Evolutionary conservation across 1,284 basidiomycete species (phyloP).

Genomic region (Trichosporon ovoides): DNA sequence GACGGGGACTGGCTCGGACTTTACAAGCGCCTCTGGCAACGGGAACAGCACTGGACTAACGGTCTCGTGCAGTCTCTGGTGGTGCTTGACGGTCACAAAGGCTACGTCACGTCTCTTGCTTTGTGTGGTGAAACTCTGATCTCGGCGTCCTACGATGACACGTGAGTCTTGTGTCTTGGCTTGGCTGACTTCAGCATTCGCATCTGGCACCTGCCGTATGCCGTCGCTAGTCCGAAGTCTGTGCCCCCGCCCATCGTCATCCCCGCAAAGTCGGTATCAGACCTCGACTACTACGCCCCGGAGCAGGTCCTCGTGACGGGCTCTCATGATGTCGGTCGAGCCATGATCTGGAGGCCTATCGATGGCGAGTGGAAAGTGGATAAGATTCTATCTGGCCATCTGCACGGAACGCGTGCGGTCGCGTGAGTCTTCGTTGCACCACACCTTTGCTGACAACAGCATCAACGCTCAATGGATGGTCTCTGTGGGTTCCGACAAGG

Average conservation of each 20-base stretch:
- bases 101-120: slow-evolving; percentile 78
- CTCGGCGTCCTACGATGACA: slow-evolving; percentile 81
- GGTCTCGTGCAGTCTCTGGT: slow-evolving; percentile 65
- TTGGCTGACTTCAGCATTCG: slow-evolving; percentile 58
- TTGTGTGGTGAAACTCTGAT: slow-evolving; percentile 65
- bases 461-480: slow-evolving; percentile 77
- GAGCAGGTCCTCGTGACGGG: slow-evolving; percentile 87
- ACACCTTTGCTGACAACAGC: slow-evolving; percentile 57
- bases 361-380: slow-evolving; percentile 63
- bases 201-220: slow-evolving; percentile 77
- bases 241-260: slow-evolving; percentile 23
- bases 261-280: slow-evolving; percentile 74
- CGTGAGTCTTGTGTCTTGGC: slow-evolving; percentile 23
- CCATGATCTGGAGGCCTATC: slow-evolving; percentile 69
- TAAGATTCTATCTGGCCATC: slow-evolving; percentile 68
- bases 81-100: slow-evolving; percentile 76
- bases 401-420: slow-evolving; percentile 38
- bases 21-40: slow-evolving; percentile 73
- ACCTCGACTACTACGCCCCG: slow-evolving; percentile 76
- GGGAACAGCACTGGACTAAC: slow-evolving; percentile 72
- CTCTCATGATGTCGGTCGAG: slow-evolving; percentile 82
- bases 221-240: slow-evolving; percentile 38
- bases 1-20: slow-evolving; percentile 74
- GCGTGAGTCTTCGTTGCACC: slow-evolving; percentile 27
- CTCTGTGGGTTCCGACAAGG: slow-evolving; percentile 79